Conservation (phyloP, 2,329 filamentous ascomycete genomes). For the Pseudocercospora vitis region DNA sequence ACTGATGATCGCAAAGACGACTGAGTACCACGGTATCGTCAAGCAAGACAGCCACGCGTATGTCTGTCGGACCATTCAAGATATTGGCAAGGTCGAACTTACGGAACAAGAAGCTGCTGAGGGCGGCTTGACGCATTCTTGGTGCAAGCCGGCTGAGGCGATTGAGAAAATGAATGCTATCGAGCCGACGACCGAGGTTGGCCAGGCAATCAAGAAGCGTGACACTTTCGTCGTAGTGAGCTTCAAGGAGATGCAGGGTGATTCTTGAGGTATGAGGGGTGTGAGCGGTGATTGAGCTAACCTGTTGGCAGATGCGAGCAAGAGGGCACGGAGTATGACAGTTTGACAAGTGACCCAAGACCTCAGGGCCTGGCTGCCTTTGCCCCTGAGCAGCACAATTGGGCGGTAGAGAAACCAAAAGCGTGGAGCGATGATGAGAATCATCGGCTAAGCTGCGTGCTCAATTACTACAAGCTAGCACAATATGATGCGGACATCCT, state of each 20-base stretch:
- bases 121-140: background rate
- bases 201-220: slow-evolving; percentile 4
- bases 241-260: background rate
- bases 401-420: too few species aligned
- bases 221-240: slow-evolving; percentile 4
- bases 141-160: background rate
- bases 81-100: slow-evolving; percentile 7
- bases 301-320: background rate
- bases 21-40: background rate
- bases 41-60: slow-evolving; percentile 11
- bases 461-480: too few species aligned
- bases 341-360: too few species aligned
- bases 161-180: slow-evolving; percentile 6
- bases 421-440: too few species aligned
- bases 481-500: too few species aligned
- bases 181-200: slow-evolving; percentile 7
- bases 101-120: slow-evolving; percentile 8
- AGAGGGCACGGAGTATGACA: too few species aligned
- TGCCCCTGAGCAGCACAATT: too few species aligned
- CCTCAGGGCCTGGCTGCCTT: too few species aligned
- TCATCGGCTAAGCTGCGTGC: too few species aligned
- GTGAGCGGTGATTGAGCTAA: background rate
- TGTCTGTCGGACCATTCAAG: slow-evolving; percentile 5
- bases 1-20: slow-evolving; percentile 7
- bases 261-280: too few species aligned